These are phyloP conservation scores for Hermanozyma aechmeae DNA, from an alignment of 805 yeast species.

Conservation along the genomic window DNA sequence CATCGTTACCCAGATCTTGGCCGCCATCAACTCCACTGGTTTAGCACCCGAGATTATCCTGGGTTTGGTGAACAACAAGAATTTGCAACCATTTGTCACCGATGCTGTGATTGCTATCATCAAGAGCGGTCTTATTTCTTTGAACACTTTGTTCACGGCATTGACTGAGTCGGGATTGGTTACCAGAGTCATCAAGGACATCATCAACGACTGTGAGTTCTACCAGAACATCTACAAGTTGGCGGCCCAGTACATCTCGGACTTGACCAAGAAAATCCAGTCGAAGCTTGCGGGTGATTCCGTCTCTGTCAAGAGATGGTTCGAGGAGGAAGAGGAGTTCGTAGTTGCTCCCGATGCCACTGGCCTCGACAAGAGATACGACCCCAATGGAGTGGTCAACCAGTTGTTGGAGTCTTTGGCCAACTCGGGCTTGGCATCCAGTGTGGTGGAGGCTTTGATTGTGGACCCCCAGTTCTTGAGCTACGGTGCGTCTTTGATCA, in stretches of 20 bases:
- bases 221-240: slow-evolving; percentile 30
- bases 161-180: slow-evolving; percentile 36
- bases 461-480: slow-evolving; percentile 26
- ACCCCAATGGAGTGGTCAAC: slow-evolving; percentile 14
- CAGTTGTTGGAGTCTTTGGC: slow-evolving; percentile 35
- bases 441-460: slow-evolving; percentile 28
- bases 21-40: slow-evolving; percentile 24
- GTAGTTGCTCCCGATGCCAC: not conserved
- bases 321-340: slow-evolving; percentile 2
- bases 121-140: slow-evolving; percentile 22
- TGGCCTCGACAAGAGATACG: slow-evolving; percentile 7
- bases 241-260: slow-evolving; percentile 20
- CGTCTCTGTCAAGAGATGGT: slow-evolving; percentile 15
- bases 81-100: slow-evolving; percentile 20
- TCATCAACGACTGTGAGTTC: slow-evolving; percentile 29
- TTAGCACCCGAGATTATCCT: slow-evolving; percentile 27
- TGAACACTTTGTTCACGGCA: slow-evolving; percentile 28
- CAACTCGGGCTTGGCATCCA: slow-evolving; percentile 31
- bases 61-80: slow-evolving; percentile 22
- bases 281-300: slow-evolving; percentile 12
- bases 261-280: slow-evolving; percentile 20
- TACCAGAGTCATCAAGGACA: slow-evolving; percentile 22
- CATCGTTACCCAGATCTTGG: slow-evolving; percentile 32
- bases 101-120: slow-evolving; percentile 18
- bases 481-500: slow-evolving; percentile 29